A percentile compares a stretch with the other conserved stretches of the same genome.
Evolutionary conservation across 1,284 basidiomycete species (phyloP).

Genomic region (Irpex sp.): DNA sequence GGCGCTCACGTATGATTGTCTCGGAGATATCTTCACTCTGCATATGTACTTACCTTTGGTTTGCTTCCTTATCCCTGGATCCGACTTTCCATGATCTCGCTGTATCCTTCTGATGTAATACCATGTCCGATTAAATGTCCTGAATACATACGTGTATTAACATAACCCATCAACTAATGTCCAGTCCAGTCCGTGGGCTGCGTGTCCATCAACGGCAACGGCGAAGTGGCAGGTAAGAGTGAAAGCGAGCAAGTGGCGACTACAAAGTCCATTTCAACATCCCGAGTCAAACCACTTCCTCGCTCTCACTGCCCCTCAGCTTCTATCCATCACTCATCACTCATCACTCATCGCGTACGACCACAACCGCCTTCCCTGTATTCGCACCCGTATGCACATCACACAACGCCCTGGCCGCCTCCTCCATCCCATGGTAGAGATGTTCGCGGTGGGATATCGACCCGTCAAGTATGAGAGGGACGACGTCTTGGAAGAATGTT

Average conservation of each 20-base stretch:
- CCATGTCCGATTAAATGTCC: not conserved
- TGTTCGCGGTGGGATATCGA: conserved; percentile 13
- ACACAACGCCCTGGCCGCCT: conserved; percentile 7
- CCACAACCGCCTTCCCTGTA: conserved; percentile 11
- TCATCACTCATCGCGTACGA: conserved; percentile 7
- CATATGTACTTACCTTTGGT: not conserved
- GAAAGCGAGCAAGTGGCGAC: not conserved
- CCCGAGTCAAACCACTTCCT: not conserved
- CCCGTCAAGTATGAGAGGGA: conserved; percentile 6
- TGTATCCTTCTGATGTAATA: not conserved
- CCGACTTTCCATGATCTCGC: not conserved
- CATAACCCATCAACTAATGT: not conserved
- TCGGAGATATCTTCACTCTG: too few species aligned
- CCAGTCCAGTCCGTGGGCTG: not conserved
- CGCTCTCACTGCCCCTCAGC: not conserved
- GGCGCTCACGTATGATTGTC: too few species aligned
- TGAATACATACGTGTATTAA: not conserved
- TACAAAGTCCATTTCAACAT: not conserved
- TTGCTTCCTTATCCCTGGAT: not conserved
- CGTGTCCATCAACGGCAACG: not conserved
- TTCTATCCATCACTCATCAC: not conserved
- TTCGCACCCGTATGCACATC: conserved; percentile 13
- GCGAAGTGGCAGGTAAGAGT: not conserved
- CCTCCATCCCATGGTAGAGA: conserved; percentile 7
- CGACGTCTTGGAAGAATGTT: conserved; percentile 13